Conservation (phyloP, 306 rosid species). For the Prunus armeniaca region DNA sequence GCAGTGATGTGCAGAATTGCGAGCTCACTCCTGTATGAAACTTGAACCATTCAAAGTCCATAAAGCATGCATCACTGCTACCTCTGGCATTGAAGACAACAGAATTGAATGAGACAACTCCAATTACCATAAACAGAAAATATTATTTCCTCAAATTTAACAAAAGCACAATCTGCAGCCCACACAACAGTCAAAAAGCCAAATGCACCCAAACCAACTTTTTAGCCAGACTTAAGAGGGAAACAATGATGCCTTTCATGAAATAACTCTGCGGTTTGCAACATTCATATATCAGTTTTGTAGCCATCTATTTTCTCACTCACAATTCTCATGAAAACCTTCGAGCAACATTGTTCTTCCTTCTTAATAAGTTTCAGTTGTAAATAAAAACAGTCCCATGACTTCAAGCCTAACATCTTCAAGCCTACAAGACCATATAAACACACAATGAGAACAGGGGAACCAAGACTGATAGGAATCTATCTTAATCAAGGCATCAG, state of each 20-base stretch:
- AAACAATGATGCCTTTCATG: neutral
- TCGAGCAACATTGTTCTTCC: neutral
- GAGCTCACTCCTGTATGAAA: constrained; percentile 2
- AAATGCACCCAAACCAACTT: neutral
- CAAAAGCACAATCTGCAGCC: neutral
- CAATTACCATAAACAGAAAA: neutral
- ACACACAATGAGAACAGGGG: neutral
- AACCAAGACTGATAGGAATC: neutral
- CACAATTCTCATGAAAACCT: neutral
- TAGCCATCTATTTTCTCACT: neutral
- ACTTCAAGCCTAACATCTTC: neutral
- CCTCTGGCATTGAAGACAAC: constrained; percentile 13
- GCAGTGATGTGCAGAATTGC: neutral
- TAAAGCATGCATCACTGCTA: constrained; percentile 7
- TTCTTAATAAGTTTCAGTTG: neutral
- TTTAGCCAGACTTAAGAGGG: neutral
- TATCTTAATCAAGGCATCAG: too few relatives aligned
- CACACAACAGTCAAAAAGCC: neutral
- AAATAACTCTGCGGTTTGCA: neutral
- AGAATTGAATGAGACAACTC: neutral
- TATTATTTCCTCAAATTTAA: neutral
- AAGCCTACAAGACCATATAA: neutral
- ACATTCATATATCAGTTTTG: neutral
- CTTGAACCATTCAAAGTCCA: constrained; percentile 3
- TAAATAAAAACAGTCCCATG: neutral